A percentile compares a stretch with the other conserved stretches of the same genome.
Conservation (phyloP, 805 yeast genomes). For the Yamadazyma laniorum region DNA sequence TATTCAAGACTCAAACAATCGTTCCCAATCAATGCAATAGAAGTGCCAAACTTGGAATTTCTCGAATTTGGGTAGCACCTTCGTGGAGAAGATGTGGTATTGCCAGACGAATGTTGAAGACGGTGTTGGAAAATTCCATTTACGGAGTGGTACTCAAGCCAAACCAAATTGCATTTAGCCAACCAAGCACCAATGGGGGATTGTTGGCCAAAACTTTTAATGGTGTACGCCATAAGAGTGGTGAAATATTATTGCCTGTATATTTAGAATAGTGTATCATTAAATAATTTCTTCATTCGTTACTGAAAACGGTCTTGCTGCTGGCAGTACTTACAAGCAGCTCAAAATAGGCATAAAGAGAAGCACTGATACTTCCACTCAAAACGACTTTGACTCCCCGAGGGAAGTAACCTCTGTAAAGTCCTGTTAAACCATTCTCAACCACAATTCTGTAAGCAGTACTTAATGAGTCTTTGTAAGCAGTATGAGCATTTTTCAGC, state of each 20-base stretch:
- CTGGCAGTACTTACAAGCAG: slow-evolving; percentile 27
- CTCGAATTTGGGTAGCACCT: slow-evolving; percentile 45
- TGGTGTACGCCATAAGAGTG: slow-evolving; percentile 53
- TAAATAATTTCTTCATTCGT: slow-evolving; percentile 8
- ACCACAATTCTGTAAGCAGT: slow-evolving; percentile 34
- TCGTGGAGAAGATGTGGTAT: slow-evolving; percentile 51
- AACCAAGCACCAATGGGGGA: slow-evolving; percentile 67
- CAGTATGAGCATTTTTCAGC: slow-evolving; percentile 58
- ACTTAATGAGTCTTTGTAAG: slow-evolving; percentile 61
- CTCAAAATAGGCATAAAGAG: slow-evolving; percentile 37
- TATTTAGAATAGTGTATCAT: slow-evolving; percentile 44
- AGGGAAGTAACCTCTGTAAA: slow-evolving; percentile 39
- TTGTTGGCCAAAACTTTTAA: slow-evolving; percentile 55
- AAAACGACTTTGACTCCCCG: slow-evolving; percentile 39
- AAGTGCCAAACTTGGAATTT: slow-evolving; percentile 34
- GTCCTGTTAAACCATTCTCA: slow-evolving; percentile 29
- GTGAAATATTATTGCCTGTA: slow-evolving; percentile 49
- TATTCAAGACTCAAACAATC: slow-evolving; percentile 46
- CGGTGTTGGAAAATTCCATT: slow-evolving; percentile 43
- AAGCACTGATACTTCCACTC: slow-evolving; percentile 43
- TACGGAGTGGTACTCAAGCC: slow-evolving; percentile 48
- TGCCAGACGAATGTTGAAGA: slow-evolving; percentile 44
- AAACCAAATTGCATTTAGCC: slow-evolving; percentile 62
- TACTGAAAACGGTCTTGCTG: slow-evolving; percentile 31
- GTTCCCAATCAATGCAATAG: slow-evolving; percentile 47